Base-by-base conservation (phyloP, 1,284 basidiomycete genomes). In the Mycosarcoma maydis region DNA sequence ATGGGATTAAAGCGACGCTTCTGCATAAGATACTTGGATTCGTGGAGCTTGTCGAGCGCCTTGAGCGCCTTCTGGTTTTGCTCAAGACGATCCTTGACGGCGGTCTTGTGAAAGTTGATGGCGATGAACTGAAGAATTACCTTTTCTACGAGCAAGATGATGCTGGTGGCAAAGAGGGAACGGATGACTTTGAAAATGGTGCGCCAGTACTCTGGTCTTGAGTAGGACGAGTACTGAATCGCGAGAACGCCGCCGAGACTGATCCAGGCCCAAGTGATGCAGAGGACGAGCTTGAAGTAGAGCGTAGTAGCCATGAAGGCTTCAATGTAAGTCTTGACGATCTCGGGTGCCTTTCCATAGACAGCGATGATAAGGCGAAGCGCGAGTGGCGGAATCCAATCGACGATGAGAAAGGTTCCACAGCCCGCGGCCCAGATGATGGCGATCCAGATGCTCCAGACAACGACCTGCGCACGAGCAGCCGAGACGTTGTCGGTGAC, bases 241-340 rank as follows among this genome's bases (percentile, higher is more conserved):
- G 72, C 66, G 5, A 78, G 23, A 3, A 75, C 57, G n/a, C 76
- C 77, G 19, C 78, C 67, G 16, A 80, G 64, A 44, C 74, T 75
- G 56, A 77, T 78, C 78, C 78, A 80, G 6, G 78, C 75, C 78
- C 78, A 80, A 17, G 76, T 65, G 49, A 75, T 64, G 57, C 75
- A 77, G 30, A 79, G 69, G n/a, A 77, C 62, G 4, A 80, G 59
- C 48, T 78, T 77, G 59, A 75, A 32, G 50, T 75, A 80, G 43
- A 76, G 41, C 14, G 67, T 52, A 7, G 69, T 69, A 17, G 72
- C 75, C 62, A 73, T 73, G 44, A 78, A 55, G 1, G 78, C 72
- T 39, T 76, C 72, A 23, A 80, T 52, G 49, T 73, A 61, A 4
- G 74, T 72, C 46, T 72, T 69, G 57, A 75, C 76, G 10, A 70